Base-by-base conservation (phyloP, 257 asterid genomes). In the Jasminum sambac region DNA sequence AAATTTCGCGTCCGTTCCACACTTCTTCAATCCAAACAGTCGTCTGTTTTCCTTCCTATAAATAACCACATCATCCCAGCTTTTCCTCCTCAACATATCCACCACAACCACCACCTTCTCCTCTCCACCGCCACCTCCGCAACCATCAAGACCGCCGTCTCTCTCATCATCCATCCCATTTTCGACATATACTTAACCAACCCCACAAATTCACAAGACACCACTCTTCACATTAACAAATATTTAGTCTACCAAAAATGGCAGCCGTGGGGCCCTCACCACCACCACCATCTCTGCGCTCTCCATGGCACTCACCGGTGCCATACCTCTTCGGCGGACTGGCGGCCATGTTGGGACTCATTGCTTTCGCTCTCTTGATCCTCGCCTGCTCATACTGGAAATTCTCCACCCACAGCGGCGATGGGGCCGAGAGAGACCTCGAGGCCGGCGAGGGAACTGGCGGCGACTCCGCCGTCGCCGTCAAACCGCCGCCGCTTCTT, bases 231-330 rank as follows among this genome's bases (percentile, higher is more conserved):
- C 58, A 17, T 17, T 48, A 48, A 17, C 25, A 17, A 48, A 48
- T 21, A 48, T 67, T 68, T 24, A 17, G 2, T 52, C 59, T 21
- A 13, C 57, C 42, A 46, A 67, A 63, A 57, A 84, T 84, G 95
- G 67, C 77, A 2, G 50, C 73, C 40, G 74, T 67, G 24, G 82
- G 66, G 4, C 61, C 67, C 70, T 86, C 85, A 62, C 59, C 83
- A 11, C 40, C 83, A 11, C 40, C 82, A 25, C 52, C 76, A 48
- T 59, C 73, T 36, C 82, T 11, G 34, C 71, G 83, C 21, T 86
- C 96, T 6, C 95, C 94, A 61, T 92, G 97, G 98, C 97, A 90
- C 87, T 90, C 96, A 1, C 98, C 98, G 21, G 95, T 92, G 58
- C 97, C 97, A 17, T 90, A 90, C 82, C 89, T 92, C 13, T 90